Base-by-base conservation (phyloP, 225 moss, liverwort and hornwort genomes). In the Pseudisothecium myosuroides region DNA sequence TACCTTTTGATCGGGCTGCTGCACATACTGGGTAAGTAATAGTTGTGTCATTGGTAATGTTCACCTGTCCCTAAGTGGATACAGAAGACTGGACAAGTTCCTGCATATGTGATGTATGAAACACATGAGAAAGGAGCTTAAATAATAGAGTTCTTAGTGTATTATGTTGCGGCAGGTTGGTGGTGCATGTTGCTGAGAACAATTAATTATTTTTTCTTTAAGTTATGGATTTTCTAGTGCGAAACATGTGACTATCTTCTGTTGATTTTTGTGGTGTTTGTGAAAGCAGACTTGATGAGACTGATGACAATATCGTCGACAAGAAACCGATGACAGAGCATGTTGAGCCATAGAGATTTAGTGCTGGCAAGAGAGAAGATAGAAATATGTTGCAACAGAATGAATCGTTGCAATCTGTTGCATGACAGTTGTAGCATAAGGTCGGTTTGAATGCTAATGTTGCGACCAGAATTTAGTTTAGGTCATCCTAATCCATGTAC, bases 1-100 rank as follows among this genome's bases (percentile, higher is more conserved):
- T 98, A 85, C 98, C 98, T 52, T 94, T 93, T 5, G 93, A 94
- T 63, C 83, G 41, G 49, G 8, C 20, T 34, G 64, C 50, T 89
- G 1, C 63, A 34, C 68, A 82, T 74, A 1, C 45, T 60, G 88
- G 86, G 93, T 93, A 76, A 87, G 92, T 82, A 23, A 24, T 27
- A 29, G 31, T 27, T 84, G 16, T 9, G 4, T 39, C 39, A 17
- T 28, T 39, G 17, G 39, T 28, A 39, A 17, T 56, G 17, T 56
- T 37, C 37, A 24, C 24, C 15, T 61, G 81, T 31, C 59, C 18
- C 20, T 1, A 8, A 8, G 60, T 43, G 59, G n/a, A 80, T 23
- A 7, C 50, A 21, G 32, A 34, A 76, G 21, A 4, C 21, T 2
- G 13, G 5, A 22, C 12, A 60, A 60, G 20, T 29, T 47, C 34